phyloP scores from a whole-genome alignment of 352 stramenopile species.

The Thalassiosira hispida region DNA sequence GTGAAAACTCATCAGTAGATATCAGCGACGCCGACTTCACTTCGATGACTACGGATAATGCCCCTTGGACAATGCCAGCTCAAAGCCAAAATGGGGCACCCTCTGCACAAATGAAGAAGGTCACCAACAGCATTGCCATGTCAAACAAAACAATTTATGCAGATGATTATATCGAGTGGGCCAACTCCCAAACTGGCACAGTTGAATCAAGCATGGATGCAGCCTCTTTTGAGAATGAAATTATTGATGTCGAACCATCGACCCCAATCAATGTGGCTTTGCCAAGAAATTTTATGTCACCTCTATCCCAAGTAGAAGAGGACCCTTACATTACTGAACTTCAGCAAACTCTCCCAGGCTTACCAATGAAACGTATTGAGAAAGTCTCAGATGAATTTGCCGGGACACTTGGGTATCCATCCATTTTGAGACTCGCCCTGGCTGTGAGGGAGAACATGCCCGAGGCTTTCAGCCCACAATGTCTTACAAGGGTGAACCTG shows the following conservation, averaged over 20 bases:
- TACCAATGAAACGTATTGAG: slow-evolving; percentile 67
- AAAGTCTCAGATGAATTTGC: slow-evolving; percentile 76
- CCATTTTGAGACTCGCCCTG: slow-evolving; percentile 73
- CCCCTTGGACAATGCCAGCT: too few species aligned
- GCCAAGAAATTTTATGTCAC: slow-evolving; percentile 29
- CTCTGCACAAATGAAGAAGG: slow-evolving; percentile 25
- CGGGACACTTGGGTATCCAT: slow-evolving; percentile 70
- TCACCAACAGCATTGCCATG: not conserved
- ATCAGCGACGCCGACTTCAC: slow-evolving; percentile 8
- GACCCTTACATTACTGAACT: slow-evolving; percentile 70
- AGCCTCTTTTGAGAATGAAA: slow-evolving; percentile 7
- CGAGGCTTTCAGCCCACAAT: slow-evolving; percentile 66
- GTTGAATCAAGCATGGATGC: slow-evolving; percentile 1
- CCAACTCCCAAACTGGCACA: slow-evolving; percentile 23
- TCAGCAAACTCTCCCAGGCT: slow-evolving; percentile 59
- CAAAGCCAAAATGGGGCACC: not conserved
- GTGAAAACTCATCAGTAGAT: slow-evolving; percentile 8
- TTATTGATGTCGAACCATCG: slow-evolving; percentile 6
- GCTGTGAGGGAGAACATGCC: slow-evolving; percentile 82
- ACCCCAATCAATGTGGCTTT: slow-evolving; percentile 23
- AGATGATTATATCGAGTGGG: slow-evolving; percentile 58
- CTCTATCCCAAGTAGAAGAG: slow-evolving; percentile 30
- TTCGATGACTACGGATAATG: not conserved
- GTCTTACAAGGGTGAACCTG: slow-evolving; percentile 69
- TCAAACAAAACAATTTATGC: slow-evolving; percentile 55